Conservation (phyloP, 495 filamentous ascomycete genomes). For the Tuber borchii region DNA sequence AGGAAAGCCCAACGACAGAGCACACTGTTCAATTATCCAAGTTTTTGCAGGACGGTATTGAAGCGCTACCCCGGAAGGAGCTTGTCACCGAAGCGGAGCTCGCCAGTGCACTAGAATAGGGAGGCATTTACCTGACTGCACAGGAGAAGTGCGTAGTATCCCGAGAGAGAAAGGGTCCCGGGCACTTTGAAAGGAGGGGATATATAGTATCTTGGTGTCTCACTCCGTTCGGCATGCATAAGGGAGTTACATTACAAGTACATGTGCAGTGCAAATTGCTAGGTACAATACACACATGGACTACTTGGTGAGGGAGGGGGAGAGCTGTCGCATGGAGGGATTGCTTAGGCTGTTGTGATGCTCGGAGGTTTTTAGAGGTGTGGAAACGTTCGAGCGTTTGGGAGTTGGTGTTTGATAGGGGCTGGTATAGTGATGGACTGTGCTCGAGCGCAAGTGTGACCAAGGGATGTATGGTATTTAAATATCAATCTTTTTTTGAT, state of each 20-base stretch:
- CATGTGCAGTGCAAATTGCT: background rate
- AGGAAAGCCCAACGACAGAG: no score
- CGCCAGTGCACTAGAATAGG: background rate
- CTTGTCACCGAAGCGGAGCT: background rate
- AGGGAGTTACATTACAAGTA: background rate
- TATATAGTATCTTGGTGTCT: background rate
- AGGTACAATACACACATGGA: background rate
- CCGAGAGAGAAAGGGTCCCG: background rate
- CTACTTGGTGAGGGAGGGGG: no score
- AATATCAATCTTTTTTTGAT: no score
- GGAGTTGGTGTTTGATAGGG: no score
- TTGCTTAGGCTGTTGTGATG: background rate
- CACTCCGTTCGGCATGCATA: background rate
- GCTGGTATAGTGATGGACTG: background rate
- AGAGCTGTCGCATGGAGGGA: background rate
- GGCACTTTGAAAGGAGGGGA: background rate
- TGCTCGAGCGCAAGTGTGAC: background rate
- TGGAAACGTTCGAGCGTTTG: background rate
- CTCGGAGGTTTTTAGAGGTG: background rate
- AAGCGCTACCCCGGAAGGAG: background rate
- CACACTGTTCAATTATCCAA: no score
- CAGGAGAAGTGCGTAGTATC: background rate
- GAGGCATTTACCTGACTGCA: background rate
- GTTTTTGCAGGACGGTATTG: background rate
- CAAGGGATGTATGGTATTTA: no score